Evolutionary conservation across 345 rosid species (phyloP).

Genomic region (Syzygium oleosum): DNA sequence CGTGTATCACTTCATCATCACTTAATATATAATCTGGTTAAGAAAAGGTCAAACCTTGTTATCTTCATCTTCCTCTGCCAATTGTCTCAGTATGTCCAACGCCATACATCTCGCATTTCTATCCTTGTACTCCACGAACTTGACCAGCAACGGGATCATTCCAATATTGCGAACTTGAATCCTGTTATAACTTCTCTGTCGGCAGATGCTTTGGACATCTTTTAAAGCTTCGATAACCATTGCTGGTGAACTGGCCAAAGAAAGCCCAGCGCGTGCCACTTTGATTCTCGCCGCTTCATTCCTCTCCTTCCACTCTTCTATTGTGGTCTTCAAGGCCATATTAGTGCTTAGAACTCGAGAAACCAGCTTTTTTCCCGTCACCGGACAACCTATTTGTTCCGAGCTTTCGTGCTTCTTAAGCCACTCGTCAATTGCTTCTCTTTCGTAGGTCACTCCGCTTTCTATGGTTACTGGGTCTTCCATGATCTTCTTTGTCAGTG

Average conservation of each 20-base stretch:
- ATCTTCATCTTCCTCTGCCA: conserved; percentile 47
- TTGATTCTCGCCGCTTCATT: conserved; percentile 66
- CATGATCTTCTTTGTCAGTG: conserved; percentile 73
- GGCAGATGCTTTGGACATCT: conserved; percentile 57
- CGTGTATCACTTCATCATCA: not conserved
- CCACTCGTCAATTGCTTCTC: conserved; percentile 58
- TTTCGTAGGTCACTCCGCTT: conserved; percentile 75
- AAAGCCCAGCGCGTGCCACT: conserved; percentile 56
- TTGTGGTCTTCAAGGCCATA: conserved; percentile 55
- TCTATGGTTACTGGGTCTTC: conserved; percentile 79
- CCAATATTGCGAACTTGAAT: conserved; percentile 43
- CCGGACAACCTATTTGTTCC: conserved; percentile 49
- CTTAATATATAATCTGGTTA: not conserved
- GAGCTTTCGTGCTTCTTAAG: conserved; percentile 29
- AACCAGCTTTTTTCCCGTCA: conserved; percentile 38
- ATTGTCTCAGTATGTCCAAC: conserved; percentile 37
- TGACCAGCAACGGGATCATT: conserved; percentile 48
- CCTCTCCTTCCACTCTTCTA: conserved; percentile 77
- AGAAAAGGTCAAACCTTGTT: conserved; percentile 40
- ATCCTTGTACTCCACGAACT: conserved; percentile 38
- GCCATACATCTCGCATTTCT: conserved; percentile 47
- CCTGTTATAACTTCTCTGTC: conserved; percentile 37
- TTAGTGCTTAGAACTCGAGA: conserved; percentile 34
- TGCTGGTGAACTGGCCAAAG: conserved; percentile 55
- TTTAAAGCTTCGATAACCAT: conserved; percentile 65